phyloP scores from a whole-genome alignment of 768 basidiomycete genomes.

The Amanita phalloides region DNA sequence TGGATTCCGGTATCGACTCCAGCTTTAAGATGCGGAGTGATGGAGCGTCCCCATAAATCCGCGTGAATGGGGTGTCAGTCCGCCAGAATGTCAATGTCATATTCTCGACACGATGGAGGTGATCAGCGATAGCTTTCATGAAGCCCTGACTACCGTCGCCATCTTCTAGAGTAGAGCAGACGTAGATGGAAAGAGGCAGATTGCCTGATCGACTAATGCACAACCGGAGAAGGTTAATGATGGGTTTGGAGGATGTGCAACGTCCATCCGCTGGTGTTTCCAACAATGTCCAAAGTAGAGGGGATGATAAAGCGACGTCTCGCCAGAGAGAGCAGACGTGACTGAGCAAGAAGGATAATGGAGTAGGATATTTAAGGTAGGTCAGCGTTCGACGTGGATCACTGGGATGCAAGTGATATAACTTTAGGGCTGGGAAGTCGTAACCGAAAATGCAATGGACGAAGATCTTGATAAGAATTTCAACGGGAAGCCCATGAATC shows the following conservation, averaged over 20 bases:
- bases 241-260: neutral
- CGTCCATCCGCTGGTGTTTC: neutral
- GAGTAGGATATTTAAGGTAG: neutral
- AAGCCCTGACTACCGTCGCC: neutral
- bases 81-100: neutral
- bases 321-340: conserved; percentile 1
- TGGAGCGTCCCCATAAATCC: neutral
- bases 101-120: neutral
- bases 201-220: neutral
- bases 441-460: neutral
- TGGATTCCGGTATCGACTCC: neutral
- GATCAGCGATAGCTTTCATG: neutral
- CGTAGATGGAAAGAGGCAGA: neutral
- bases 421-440: neutral
- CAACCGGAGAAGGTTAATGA: neutral
- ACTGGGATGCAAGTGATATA: neutral
- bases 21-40: neutral
- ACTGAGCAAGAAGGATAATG: neutral
- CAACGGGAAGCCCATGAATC: neutral
- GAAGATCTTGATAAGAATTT: neutral
- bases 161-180: neutral
- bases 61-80: neutral
- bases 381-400: neutral
- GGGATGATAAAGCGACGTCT: neutral
- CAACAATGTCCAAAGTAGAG: neutral